Percentiles rank a stretch among this genome's conserved stretches.
Conservation (phyloP, 495 filamentous ascomycete genomes). For the Xylaria cubensis region DNA sequence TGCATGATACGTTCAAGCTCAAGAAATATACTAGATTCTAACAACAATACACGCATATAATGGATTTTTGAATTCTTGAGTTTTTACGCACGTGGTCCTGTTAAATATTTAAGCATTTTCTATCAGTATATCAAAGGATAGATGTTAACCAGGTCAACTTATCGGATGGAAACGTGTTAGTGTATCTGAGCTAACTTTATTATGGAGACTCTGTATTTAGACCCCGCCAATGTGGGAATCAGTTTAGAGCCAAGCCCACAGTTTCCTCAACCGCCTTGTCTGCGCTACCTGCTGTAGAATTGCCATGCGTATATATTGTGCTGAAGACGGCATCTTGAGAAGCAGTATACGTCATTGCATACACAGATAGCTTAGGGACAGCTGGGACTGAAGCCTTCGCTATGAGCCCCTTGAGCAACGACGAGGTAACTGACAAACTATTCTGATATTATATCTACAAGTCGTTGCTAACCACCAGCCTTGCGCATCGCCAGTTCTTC, state of each 20-base stretch:
- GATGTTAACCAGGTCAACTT: too few relatives aligned
- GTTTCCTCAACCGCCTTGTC: not conserved
- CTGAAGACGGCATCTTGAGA: not conserved
- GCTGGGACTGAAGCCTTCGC: not conserved
- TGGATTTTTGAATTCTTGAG: too few relatives aligned
- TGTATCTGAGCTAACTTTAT: too few relatives aligned
- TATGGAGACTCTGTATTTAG: too few relatives aligned
- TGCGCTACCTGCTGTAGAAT: not conserved
- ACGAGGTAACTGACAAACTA: slow-evolving; percentile 63
- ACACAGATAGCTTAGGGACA: not conserved
- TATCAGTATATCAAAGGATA: too few relatives aligned
- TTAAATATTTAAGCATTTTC: too few relatives aligned
- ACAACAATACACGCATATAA: too few relatives aligned
- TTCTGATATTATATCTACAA: not conserved
- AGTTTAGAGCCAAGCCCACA: not conserved
- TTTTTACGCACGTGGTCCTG: not conserved
- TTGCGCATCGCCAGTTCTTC: slow-evolving; percentile 74
- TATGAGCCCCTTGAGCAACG: slow-evolving; percentile 66
- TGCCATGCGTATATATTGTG: not conserved
- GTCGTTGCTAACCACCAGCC: slow-evolving; percentile 35
- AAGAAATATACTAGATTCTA: too few relatives aligned
- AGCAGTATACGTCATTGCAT: not conserved
- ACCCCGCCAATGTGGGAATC: slow-evolving; percentile 4
- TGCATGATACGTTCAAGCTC: not conserved
- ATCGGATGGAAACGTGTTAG: too few relatives aligned